Percentiles rank a stretch among this genome's conserved stretches.
Evolutionary conservation across 192 early-diverging fungal species (phyloP).

Genomic region (Umbelopsis ramanniana): DNA sequence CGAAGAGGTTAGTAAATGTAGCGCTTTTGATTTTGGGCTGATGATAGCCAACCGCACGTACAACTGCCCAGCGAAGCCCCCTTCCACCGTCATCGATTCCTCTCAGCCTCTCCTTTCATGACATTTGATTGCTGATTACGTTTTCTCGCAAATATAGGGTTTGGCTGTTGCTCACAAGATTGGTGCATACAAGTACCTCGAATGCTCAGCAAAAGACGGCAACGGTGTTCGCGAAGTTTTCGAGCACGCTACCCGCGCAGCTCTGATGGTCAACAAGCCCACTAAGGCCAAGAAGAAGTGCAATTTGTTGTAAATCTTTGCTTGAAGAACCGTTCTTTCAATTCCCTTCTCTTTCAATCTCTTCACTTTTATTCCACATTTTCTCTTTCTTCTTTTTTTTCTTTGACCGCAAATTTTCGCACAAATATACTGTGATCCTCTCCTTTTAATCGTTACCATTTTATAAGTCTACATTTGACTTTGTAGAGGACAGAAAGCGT

Average conservation of each 20-base stretch:
- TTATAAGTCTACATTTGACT: background rate
- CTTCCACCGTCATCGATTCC: background rate
- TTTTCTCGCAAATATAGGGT: conserved; percentile 52
- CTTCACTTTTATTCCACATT: conserved; percentile 1
- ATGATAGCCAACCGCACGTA: background rate
- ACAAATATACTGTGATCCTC: conserved; percentile 24
- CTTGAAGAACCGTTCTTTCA: conserved; percentile 13
- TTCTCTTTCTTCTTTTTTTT: background rate
- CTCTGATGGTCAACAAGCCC: conserved; percentile 56
- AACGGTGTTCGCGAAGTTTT: conserved; percentile 88
- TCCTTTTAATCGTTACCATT: conserved; percentile 17
- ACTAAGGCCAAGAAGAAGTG: conserved; percentile 34
- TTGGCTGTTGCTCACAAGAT: conserved; percentile 80
- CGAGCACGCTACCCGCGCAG: conserved; percentile 83
- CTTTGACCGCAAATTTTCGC: conserved; percentile 17
- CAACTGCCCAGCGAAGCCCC: background rate
- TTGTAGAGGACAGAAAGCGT: background rate
- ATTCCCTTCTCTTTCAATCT: conserved; percentile 16
- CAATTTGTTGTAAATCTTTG: conserved; percentile 32
- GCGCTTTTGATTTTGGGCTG: too few species aligned
- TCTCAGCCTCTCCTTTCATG: background rate
- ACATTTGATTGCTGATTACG: too few species aligned
- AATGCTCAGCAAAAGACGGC: conserved; percentile 86
- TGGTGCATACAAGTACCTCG: conserved; percentile 80
- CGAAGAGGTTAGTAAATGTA: conserved; percentile 62